phyloP scores from a whole-genome alignment of 2,329 filamentous ascomycete species.

The Ascochyta koolunga region DNA sequence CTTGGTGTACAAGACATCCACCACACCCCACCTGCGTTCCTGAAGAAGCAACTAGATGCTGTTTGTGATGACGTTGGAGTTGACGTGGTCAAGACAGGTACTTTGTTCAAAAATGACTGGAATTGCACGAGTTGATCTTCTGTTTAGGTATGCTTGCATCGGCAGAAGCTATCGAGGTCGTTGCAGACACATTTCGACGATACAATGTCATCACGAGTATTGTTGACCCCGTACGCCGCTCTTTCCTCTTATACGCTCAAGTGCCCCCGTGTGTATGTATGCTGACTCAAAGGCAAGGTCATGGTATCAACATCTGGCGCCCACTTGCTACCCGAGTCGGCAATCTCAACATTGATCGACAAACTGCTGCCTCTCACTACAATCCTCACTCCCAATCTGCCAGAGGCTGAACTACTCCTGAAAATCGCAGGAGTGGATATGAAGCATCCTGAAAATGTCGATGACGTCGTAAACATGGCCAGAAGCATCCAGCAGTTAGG shows the following conservation, averaged over 20 bases:
- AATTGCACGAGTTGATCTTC: slow-evolving; percentile 5
- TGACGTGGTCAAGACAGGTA: slow-evolving; percentile 92
- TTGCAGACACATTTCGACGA: slow-evolving; percentile 67
- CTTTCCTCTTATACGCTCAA: not conserved
- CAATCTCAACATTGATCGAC: slow-evolving; percentile 65
- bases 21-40: slow-evolving; percentile 76
- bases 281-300: slow-evolving; percentile 58
- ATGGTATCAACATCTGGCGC: slow-evolving; percentile 89
- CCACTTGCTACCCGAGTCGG: slow-evolving; percentile 68
- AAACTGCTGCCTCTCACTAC: slow-evolving; percentile 70
- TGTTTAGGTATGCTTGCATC: slow-evolving; percentile 79
- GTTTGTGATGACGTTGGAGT: slow-evolving; percentile 83
- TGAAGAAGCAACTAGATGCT: slow-evolving; percentile 83
- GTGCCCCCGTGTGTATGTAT: not conserved
- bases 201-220: slow-evolving; percentile 66
- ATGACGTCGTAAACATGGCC: slow-evolving; percentile 73
- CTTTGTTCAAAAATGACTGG: not conserved
- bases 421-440: slow-evolving; percentile 55
- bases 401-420: slow-evolving; percentile 72
- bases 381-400: slow-evolving; percentile 77
- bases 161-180: slow-evolving; percentile 69
- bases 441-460: slow-evolving; percentile 61
- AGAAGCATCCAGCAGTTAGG: slow-evolving; percentile 70
- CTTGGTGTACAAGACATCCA: slow-evolving; percentile 82
- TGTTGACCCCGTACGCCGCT: slow-evolving; percentile 72